A percentile compares a stretch with the other conserved stretches of the same genome.
Evolutionary conservation across 2,329 filamentous ascomycete species (phyloP).

Genomic region (Bipolaris cookei): DNA sequence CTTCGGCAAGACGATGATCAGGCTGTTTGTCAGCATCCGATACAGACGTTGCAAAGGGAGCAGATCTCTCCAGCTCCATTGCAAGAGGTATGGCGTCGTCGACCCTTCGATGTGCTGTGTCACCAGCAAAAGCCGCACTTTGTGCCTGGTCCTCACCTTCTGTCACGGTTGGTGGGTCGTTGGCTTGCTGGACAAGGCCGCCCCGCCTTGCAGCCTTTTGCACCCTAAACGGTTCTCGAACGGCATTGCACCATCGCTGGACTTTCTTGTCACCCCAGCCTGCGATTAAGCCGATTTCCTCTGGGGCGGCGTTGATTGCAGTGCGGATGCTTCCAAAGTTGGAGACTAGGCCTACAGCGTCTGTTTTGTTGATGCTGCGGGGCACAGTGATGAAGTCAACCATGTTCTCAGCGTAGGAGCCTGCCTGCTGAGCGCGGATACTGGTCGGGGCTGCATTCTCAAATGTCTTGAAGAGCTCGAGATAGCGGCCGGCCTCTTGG

Average conservation of each 20-base stretch:
- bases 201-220: constrained; percentile 69
- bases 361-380: constrained; percentile 89
- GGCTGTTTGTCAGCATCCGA: constrained; percentile 49
- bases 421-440: constrained; percentile 84
- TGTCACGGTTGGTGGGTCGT: constrained; percentile 29
- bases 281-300: constrained; percentile 81
- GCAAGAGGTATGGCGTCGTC: constrained; percentile 43
- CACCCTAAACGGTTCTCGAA: constrained; percentile 83
- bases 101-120: constrained; percentile 37
- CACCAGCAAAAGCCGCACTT: constrained; percentile 21
- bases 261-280: constrained; percentile 98
- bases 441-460: constrained; percentile 83
- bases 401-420: constrained; percentile 82
- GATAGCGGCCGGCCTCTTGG: constrained; percentile 88
- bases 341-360: constrained; percentile 86
- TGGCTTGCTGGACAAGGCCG: constrained; percentile 48
- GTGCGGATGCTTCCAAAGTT: constrained; percentile 89
- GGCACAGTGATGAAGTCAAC: constrained; percentile 93
- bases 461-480: constrained; percentile 93
- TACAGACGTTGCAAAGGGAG: constrained; percentile 19
- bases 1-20: constrained; percentile 43
- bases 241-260: constrained; percentile 78
- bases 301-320: constrained; percentile 84
- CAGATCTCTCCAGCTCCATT: constrained; percentile 28
- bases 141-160: constrained; percentile 29